Evolutionary conservation across 768 basidiomycete species (phyloP), one percentile per base, ranked within the genome.

Genomic region (Amanita molliuscula): DNA sequence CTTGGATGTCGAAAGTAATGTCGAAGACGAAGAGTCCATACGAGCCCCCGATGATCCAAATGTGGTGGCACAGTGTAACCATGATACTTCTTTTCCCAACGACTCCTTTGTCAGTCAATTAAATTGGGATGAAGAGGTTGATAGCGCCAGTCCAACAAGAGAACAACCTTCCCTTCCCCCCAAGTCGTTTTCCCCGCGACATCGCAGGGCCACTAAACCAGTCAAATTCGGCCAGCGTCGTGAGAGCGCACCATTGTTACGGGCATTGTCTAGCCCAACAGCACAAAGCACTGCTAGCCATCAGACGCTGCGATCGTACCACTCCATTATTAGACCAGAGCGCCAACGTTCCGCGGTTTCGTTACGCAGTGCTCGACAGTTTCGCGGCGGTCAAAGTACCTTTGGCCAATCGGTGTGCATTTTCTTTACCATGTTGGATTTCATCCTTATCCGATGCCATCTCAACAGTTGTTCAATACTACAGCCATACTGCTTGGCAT

Each of bases 401-500:
- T 85, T 80, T 56, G 82, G 82, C 20, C 84, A 86, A 61, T 84
- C 82, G 42, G 84, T 84, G 55, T 51, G 78, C 55, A 23, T 51
- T 29, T 0, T 25, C 36, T n/a, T 10, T 13, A 38, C 18, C 25
- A 41, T 26, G 33, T 8, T 23, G 11, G 4, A 16, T 44, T 42
- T 18, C 28, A 10, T 38, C n/a, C 45, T 55, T 3, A 56, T 49
- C 38, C 1, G 51, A 34, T 29, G 47, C 34, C 21, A 42, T 23
- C 16, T 47, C 33, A 51, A 46, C 47, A 90, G 90, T 66, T 95
- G n/a, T 92, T 92, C 65, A 94, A 94, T 58, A 83, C 83, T 8
- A 86, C 84, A 28, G 89, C 89, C 11, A 86, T 93, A 29, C 68
- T 95, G 9, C 71, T 92, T 16, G 92, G 92, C 5, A 84, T 94